Evolutionary conservation across 1,139 yeast genomes (phyloP).

Genomic region (Blastobotrys ciferrii): DNA sequence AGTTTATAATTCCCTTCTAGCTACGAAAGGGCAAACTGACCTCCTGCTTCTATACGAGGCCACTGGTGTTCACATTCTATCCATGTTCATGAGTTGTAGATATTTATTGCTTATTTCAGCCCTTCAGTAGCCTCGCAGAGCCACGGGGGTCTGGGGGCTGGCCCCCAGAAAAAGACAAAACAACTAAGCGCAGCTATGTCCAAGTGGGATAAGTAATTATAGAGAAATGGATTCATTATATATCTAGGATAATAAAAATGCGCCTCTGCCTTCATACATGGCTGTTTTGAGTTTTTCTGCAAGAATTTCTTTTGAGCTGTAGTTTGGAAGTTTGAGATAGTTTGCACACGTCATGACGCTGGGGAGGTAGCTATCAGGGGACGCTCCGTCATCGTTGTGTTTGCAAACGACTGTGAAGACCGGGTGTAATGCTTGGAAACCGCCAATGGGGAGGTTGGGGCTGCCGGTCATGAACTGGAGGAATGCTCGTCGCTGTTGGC

Average conservation of each 20-base stretch:
- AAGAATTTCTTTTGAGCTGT: conserved; percentile 63
- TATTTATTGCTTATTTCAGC: too few relatives aligned
- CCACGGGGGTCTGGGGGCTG: too few relatives aligned
- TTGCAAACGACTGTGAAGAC: conserved; percentile 85
- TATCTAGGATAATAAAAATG: conserved; percentile 65
- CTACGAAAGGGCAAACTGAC: too few relatives aligned
- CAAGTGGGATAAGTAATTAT: neutral
- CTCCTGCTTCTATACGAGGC: too few relatives aligned
- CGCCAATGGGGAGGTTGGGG: conserved; percentile 91
- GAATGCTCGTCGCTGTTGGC: conserved; percentile 63
- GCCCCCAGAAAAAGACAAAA: too few relatives aligned
- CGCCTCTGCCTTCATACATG: conserved; percentile 83
- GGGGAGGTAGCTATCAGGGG: conserved; percentile 84
- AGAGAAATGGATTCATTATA: neutral
- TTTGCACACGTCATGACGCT: conserved; percentile 99
- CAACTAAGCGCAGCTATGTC: too few relatives aligned
- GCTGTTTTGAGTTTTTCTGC: conserved; percentile 61
- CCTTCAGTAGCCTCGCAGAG: too few relatives aligned
- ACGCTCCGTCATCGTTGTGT: conserved; percentile 54
- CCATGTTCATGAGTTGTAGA: too few relatives aligned
- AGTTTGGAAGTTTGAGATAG: conserved; percentile 84
- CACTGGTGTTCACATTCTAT: too few relatives aligned
- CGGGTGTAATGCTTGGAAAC: conserved; percentile 80
- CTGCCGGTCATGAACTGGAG: conserved; percentile 91
- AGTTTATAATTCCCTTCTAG: too few relatives aligned